A percentile compares a stretch with the other conserved stretches of the same genome.
These are phyloP conservation scores for Umbelopsis sp. DNA, from an alignment of 192 early-diverging fungal species.

Conservation along the genomic window DNA sequence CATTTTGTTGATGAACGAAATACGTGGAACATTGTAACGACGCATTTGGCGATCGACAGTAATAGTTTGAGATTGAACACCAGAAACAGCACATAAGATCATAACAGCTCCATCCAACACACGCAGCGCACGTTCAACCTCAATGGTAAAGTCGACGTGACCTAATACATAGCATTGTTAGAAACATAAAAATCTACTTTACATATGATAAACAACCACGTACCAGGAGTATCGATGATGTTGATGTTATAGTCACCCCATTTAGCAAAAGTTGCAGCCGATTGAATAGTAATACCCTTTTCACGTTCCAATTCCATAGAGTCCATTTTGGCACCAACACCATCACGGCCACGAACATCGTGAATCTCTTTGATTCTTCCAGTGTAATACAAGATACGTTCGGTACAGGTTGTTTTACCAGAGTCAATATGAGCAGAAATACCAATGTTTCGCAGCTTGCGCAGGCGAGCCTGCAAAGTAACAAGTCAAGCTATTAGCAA, in stretches of 20 bases:
- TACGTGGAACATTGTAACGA: slow-evolving; percentile 84
- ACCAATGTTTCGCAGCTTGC: slow-evolving; percentile 80
- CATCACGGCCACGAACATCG: slow-evolving; percentile 84
- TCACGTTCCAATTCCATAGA: slow-evolving; percentile 99
- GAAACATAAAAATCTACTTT: not conserved
- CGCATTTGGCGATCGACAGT: slow-evolving; percentile 92
- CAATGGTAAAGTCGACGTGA: slow-evolving; percentile 90
- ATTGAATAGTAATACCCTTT: slow-evolving; percentile 89
- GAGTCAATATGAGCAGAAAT: slow-evolving; percentile 90
- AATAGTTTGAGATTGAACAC: slow-evolving; percentile 87
- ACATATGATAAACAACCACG: not conserved
- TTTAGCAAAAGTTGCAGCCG: slow-evolving; percentile 82
- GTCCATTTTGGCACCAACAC: slow-evolving; percentile 98
- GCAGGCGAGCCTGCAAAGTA: slow-evolving; percentile 51
- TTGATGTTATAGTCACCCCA: slow-evolving; percentile 83
- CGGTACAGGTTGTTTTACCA: slow-evolving; percentile 86
- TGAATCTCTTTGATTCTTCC: slow-evolving; percentile 90
- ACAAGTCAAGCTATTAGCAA: not conserved
- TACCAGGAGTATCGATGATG: slow-evolving; percentile 89
- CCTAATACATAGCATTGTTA: slow-evolving; percentile 43
- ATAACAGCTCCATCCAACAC: slow-evolving; percentile 88
- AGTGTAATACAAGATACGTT: slow-evolving; percentile 83
- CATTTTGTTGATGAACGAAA: slow-evolving; percentile 92
- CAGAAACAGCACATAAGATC: slow-evolving; percentile 82
- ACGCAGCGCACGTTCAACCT: slow-evolving; percentile 85